Evolutionary conservation across 1,139 yeast species (phyloP).

Genomic region (Suhomyces maxii): DNA sequence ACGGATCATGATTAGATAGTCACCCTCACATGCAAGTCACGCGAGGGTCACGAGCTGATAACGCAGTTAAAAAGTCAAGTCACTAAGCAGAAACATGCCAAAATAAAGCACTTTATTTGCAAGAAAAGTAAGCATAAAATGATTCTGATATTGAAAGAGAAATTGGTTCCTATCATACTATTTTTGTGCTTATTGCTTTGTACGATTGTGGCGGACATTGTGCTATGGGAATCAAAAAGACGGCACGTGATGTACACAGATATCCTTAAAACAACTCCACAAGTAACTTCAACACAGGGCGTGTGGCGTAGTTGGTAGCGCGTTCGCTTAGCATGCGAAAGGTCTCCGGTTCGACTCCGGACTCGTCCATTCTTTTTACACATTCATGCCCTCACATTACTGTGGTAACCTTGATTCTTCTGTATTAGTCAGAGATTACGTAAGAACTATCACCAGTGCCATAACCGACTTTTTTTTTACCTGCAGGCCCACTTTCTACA

Average conservation of each 20-base stretch:
- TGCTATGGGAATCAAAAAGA: too few species aligned
- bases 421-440: not conserved
- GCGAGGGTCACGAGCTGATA: not conserved
- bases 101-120: too few species aligned
- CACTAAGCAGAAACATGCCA: too few species aligned
- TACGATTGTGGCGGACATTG: too few species aligned
- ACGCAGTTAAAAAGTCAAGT: too few species aligned
- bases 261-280: too few species aligned
- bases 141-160: too few species aligned
- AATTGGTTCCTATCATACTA: too few species aligned
- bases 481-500: not conserved
- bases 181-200: too few species aligned
- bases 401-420: not conserved
- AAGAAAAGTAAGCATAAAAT: too few species aligned
- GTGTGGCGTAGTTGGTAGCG: conserved; percentile 93
- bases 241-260: too few species aligned
- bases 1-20: not conserved
- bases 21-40: not conserved
- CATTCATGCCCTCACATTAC: not conserved
- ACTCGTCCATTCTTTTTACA: conserved; percentile 59
- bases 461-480: too few species aligned
- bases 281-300: conserved; percentile 52
- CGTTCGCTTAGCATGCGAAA: conserved; percentile 88
- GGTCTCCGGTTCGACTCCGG: conserved; percentile 90
- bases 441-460: not conserved